Evolutionary conservation across 2,329 filamentous ascomycete species (phyloP).

Genomic region (Stachybotrys chartarum): DNA sequence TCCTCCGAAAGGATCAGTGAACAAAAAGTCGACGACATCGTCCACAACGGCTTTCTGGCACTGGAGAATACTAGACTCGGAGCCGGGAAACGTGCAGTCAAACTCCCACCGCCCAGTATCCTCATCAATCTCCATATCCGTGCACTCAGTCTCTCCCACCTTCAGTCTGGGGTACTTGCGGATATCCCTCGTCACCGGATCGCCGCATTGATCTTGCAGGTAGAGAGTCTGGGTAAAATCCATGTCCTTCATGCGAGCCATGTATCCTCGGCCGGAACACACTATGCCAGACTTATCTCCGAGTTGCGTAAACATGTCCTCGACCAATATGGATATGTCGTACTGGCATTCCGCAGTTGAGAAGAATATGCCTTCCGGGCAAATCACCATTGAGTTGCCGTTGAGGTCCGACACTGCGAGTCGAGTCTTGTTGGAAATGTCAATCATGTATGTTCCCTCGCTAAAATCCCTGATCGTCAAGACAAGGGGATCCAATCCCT

Average conservation of each 20-base stretch:
- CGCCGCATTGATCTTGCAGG: constrained; percentile 27
- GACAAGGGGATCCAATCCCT: constrained; percentile 23
- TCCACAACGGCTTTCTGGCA: constrained; percentile 25
- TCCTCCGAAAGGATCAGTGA: constrained; percentile 25
- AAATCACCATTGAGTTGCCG: constrained; percentile 24
- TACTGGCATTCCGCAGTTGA: constrained; percentile 23
- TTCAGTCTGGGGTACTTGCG: constrained; percentile 20
- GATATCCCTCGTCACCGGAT: constrained; percentile 16
- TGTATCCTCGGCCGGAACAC: constrained; percentile 16
- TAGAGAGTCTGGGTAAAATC: constrained; percentile 23
- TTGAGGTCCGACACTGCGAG: constrained; percentile 22
- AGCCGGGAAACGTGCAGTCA: constrained; percentile 26
- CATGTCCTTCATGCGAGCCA: constrained; percentile 15
- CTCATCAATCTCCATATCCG: constrained; percentile 17
- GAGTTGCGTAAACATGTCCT: constrained; percentile 25
- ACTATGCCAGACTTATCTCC: constrained; percentile 19
- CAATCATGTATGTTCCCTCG: constrained; percentile 20
- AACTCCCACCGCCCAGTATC: constrained; percentile 23
- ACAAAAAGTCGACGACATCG: constrained; percentile 23
- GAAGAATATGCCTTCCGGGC: constrained; percentile 25
- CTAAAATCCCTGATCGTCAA: constrained; percentile 22
- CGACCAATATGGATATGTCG: constrained; percentile 22
- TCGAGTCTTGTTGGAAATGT: constrained; percentile 23
- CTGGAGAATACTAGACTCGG: constrained; percentile 15
- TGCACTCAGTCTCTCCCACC: constrained; percentile 23